Evolutionary conservation across 2,329 filamentous ascomycete species (phyloP).

Genomic region (Alternaria arborescens): DNA sequence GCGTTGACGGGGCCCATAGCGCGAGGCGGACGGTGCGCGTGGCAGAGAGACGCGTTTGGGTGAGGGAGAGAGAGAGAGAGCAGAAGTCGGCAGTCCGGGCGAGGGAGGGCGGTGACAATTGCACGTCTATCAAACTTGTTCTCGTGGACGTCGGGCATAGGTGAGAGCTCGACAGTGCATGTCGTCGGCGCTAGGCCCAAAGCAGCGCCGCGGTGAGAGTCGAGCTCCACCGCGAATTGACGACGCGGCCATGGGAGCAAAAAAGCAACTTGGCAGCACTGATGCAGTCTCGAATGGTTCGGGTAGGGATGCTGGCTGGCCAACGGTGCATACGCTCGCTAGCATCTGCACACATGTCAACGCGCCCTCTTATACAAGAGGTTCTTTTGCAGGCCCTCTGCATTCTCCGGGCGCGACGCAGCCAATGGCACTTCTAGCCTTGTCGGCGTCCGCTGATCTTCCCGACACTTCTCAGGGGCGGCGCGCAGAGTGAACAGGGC

Average conservation of each 20-base stretch:
- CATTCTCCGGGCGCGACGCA: constrained; percentile 18
- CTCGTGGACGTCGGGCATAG: not conserved
- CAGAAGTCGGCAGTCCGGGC: not conserved
- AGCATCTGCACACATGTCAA: not conserved
- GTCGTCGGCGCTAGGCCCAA: constrained; percentile 22
- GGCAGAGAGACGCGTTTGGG: constrained; percentile 15
- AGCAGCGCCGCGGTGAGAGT: constrained; percentile 27
- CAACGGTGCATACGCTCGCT: not conserved
- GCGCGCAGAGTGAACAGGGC: constrained; percentile 14
- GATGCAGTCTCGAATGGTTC: not conserved
- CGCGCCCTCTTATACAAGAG: not conserved
- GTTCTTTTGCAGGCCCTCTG: constrained; percentile 8
- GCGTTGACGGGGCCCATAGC: constrained; percentile 45
- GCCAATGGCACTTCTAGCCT: constrained; percentile 22
- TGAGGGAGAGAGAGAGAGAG: not conserved
- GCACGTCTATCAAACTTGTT: not conserved
- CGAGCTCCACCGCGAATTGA: not conserved
- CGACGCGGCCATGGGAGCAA: not conserved
- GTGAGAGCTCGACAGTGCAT: constrained; percentile 3
- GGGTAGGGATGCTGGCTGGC: constrained; percentile 3
- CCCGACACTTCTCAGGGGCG: constrained; percentile 23
- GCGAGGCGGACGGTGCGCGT: constrained; percentile 5
- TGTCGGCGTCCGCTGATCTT: constrained; percentile 21
- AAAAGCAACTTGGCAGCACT: not conserved
- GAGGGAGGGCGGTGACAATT: not conserved